Conservation (phyloP, 371 early-diverging fungal genomes). For the Parasitella parasitica region DNA sequence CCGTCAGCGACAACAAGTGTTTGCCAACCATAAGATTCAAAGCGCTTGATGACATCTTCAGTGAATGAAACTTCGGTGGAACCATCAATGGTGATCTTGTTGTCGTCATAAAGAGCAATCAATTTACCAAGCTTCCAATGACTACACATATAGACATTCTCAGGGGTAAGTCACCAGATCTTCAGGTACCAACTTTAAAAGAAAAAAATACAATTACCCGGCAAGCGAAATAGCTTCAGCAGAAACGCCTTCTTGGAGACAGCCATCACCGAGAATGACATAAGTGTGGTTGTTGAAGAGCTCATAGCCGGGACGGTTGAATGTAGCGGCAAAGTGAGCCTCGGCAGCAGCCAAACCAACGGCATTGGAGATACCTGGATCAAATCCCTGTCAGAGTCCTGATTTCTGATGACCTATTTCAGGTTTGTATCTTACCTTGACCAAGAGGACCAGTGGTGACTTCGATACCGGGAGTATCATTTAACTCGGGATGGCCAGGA, state of each 20-base stretch:
- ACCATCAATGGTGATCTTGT: constrained; percentile 96
- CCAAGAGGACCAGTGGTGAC: constrained; percentile 99
- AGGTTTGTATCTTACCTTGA: constrained; percentile 72
- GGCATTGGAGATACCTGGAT: constrained; percentile 79
- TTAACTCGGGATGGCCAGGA: constrained; percentile 95
- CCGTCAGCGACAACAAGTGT: constrained; percentile 81
- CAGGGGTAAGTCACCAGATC: not conserved
- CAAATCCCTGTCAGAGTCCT: not conserved
- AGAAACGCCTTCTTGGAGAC: constrained; percentile 98
- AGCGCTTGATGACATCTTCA: constrained; percentile 92
- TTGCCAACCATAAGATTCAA: constrained; percentile 95
- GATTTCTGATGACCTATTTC: not conserved
- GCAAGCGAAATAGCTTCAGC: constrained; percentile 98
- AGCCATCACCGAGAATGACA: constrained; percentile 97
- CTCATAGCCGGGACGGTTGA: constrained; percentile 84
- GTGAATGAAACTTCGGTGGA: constrained; percentile 89
- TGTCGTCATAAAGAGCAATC: constrained; percentile 97
- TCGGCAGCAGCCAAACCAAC: constrained; percentile 97
- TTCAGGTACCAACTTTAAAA: not conserved
- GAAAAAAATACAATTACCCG: constrained; percentile 64
- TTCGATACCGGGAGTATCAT: constrained; percentile 90
- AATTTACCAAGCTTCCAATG: constrained; percentile 96
- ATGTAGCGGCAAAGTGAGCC: constrained; percentile 86
- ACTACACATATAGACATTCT: constrained; percentile 37
- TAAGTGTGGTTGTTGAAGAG: constrained; percentile 88